Base-by-base conservation (phyloP, 805 yeast genomes). In the Kluyveromyces lactis region DNA sequence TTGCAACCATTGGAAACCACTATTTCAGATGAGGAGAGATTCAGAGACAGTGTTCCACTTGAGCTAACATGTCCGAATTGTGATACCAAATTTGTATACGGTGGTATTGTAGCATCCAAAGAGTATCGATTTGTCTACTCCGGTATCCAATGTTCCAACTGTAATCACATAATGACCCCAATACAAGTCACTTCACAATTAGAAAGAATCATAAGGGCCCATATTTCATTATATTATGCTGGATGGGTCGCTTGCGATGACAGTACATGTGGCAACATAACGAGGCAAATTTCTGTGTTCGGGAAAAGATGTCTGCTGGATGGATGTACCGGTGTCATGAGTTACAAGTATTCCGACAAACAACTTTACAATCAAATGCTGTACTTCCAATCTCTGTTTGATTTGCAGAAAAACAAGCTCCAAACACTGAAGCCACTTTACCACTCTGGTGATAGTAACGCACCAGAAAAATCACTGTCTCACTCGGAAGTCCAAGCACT, bases 241-340 rank as follows among this genome's bases (percentile, higher is more conserved):
- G 90, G 89, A 4, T 78, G 92, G 86, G 64, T 87, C 33, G 63
- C 60, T 0, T 92, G 99, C 65, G 94, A 84, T 58, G 97, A 92
- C 51, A 56, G 77, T 4, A 73, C 92, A 1, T 90, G 97, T 64
- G 85, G 83, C 2, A 68, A 75, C 39, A 69, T 70, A 12, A 89
- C 97, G 0, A 71, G 95, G 45, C 95, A 89, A 55, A 72, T 92
- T 18, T 77, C 89, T 16, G 96, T 89, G 3, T 86, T 85, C 53
- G 97, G 97, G 39, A 77, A 80, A 49, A 72, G 90, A 48, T 87
- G 97, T 59, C 69, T 86, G 43, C 31, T 60, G 60, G 42, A 72
- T 71, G 52, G 67, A 29, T 73, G 78, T 43, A 81, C 84, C 51
- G 97, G 97, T 28, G 75, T 81, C 9, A 81, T 87, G 86, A 68